Conservation (phyloP, 192 early-diverging fungal species). For the Neocallimastix lanati region DNA sequence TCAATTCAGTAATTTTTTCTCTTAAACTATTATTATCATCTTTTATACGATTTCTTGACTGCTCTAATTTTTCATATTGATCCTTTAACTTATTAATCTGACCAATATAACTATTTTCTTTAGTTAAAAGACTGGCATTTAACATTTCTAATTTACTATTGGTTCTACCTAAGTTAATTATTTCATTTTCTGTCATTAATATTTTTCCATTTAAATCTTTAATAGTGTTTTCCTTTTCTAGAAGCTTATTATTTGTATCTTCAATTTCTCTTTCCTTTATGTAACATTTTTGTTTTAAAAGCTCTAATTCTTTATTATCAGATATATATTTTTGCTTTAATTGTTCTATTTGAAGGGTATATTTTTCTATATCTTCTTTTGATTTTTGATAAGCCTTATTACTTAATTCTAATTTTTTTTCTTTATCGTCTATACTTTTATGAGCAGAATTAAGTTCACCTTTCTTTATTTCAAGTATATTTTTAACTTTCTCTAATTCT, state of each 20-base stretch:
- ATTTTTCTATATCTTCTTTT: neutral
- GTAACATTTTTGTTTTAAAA: neutral
- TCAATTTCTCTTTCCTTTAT: neutral
- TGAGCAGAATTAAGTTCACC: neutral
- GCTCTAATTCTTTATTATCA: neutral
- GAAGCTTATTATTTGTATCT: neutral
- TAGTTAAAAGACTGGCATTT: neutral
- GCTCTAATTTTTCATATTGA: neutral
- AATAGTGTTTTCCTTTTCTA: neutral
- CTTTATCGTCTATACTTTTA: neutral
- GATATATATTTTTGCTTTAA: neutral
- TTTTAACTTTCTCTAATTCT: neutral
- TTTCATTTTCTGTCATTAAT: neutral
- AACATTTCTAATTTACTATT: neutral
- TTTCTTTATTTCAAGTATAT: neutral
- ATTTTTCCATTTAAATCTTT: neutral
- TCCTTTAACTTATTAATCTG: neutral
- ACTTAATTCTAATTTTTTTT: neutral
- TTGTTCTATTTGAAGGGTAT: neutral
- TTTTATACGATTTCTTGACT: neutral
- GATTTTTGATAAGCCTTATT: neutral
- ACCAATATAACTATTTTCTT: neutral
- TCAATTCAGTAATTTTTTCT: neutral
- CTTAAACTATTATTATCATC: neutral
- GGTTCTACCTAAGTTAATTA: neutral